These are phyloP conservation scores for Medicago arabica DNA, from an alignment of 306 rosid species.

Conservation along the genomic window DNA sequence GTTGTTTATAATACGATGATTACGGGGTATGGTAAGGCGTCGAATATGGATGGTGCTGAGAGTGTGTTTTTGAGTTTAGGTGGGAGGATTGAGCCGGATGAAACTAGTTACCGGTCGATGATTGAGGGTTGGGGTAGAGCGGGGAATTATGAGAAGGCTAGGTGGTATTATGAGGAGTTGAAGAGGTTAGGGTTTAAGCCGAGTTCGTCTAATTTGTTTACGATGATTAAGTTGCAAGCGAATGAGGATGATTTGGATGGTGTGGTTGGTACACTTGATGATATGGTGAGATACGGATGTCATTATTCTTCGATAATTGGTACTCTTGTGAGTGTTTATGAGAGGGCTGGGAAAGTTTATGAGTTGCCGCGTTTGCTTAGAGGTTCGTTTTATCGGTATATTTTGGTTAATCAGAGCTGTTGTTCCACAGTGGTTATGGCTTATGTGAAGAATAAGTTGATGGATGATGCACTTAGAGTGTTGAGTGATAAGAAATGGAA, in stretches of 20 bases:
- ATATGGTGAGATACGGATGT: constrained; percentile 77
- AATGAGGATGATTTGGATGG: constrained; percentile 72
- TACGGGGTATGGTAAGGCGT: constrained; percentile 89
- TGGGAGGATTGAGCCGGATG: constrained; percentile 68
- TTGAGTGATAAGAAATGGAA: constrained; percentile 76
- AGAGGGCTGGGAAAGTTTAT: constrained; percentile 69
- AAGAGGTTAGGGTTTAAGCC: constrained; percentile 69
- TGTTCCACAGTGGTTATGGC: constrained; percentile 87
- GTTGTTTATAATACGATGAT: constrained; percentile 85
- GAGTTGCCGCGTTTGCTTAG: constrained; percentile 67
- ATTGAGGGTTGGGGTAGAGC: constrained; percentile 98
- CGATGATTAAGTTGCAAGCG: constrained; percentile 77
- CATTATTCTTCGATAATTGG: constrained; percentile 71
- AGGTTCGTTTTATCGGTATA: constrained; percentile 63
- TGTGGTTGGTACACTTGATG: constrained; percentile 61
- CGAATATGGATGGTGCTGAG: constrained; percentile 78
- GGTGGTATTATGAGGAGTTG: constrained; percentile 62
- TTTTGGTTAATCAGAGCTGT: constrained; percentile 76
- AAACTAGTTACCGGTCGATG: constrained; percentile 88
- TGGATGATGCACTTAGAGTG: constrained; percentile 69
- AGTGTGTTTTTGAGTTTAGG: constrained; percentile 54
- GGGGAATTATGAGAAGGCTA: constrained; percentile 61
- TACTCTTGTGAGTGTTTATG: constrained; percentile 73
- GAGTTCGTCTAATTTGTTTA: constrained; percentile 77
- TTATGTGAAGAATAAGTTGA: constrained; percentile 77